Conservation (phyloP, 495 filamentous ascomycete genomes). For the Penicillium tannophilum region DNA sequence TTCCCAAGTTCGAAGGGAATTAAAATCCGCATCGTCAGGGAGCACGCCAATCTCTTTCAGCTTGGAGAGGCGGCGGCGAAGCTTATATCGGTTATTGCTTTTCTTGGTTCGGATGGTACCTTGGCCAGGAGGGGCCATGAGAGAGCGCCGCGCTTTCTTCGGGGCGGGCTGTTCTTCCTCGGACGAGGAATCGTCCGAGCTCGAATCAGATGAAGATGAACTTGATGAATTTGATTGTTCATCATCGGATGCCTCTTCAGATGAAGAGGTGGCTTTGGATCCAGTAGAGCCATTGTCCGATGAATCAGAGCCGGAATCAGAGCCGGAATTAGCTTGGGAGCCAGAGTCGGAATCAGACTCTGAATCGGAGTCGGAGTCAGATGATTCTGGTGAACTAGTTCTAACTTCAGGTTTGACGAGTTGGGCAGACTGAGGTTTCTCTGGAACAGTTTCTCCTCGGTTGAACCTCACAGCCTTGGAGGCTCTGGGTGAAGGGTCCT, state of each 20-base stretch:
- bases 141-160: neutral
- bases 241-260: slow-evolving; percentile 1
- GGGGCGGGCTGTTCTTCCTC: slow-evolving; percentile 22
- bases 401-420: slow-evolving; percentile 8
- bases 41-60: slow-evolving; percentile 55
- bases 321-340: slow-evolving; percentile 1
- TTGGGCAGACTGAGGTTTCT: slow-evolving; percentile 1
- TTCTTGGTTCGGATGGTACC: slow-evolving; percentile 54
- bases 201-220: slow-evolving; percentile 34
- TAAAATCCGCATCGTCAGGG: slow-evolving; percentile 47
- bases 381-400: slow-evolving; percentile 10
- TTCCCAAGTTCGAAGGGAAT: slow-evolving; percentile 47
- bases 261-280: neutral
- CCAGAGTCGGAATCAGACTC: slow-evolving; percentile 14
- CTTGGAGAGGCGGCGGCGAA: slow-evolving; percentile 47
- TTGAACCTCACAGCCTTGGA: slow-evolving; percentile 43
- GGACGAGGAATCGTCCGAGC: slow-evolving; percentile 36
- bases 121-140: slow-evolving; percentile 36
- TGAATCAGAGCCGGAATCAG: slow-evolving; percentile 13
- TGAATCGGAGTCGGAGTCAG: slow-evolving; percentile 6
- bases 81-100: slow-evolving; percentile 56
- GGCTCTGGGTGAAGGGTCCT: slow-evolving; percentile 28
- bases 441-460: slow-evolving; percentile 15
- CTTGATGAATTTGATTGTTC: slow-evolving; percentile 1
- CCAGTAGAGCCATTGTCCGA: slow-evolving; percentile 1